phyloP scores from a whole-genome alignment of 2,329 filamentous ascomycete genomes.

The Chalaropsis ovoidea region DNA sequence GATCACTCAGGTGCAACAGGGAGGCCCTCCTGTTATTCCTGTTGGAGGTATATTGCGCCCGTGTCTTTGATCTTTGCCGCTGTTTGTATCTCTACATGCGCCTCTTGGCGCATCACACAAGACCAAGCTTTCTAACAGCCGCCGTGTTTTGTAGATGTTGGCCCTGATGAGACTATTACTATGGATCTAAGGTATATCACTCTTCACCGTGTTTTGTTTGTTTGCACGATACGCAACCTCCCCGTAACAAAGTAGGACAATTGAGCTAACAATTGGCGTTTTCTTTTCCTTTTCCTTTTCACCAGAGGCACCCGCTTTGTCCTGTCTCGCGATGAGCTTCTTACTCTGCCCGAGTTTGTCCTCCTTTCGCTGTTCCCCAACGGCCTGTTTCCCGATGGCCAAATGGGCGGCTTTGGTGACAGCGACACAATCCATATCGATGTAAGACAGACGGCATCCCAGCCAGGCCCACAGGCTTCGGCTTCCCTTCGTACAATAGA shows the following conservation, averaged over 20 bases:
- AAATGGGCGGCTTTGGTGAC: constrained; percentile 86
- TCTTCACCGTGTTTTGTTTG: background rate
- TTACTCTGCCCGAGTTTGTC: constrained; percentile 95
- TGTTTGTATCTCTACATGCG: background rate
- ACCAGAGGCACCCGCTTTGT: constrained; percentile 82
- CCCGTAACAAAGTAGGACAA: too few relatives aligned
- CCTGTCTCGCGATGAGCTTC: constrained; percentile 83
- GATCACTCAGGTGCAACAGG: constrained; percentile 97
- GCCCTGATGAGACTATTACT: constrained; percentile 85
- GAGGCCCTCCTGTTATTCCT: constrained; percentile 77
- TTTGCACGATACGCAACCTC: background rate
- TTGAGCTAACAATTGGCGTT: too few relatives aligned
- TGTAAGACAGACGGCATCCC: constrained; percentile 50
- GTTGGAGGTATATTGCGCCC: constrained; percentile 57
- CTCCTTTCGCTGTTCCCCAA: constrained; percentile 96
- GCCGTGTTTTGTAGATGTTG: constrained; percentile 48
- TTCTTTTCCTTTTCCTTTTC: constrained; percentile 9
- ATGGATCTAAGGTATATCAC: constrained; percentile 78
- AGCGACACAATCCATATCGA: constrained; percentile 94
- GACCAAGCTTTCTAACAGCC: constrained; percentile 26
- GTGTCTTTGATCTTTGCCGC: constrained; percentile 14
- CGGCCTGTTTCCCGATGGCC: constrained; percentile 91
- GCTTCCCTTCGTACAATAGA: background rate
- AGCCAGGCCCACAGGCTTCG: background rate
- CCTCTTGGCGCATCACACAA: background rate